Evolutionary conservation across 176 grass and related monocot genomes (phyloP), one percentile per base, ranked within the genome.

Genomic region (Alopecurus myosuroides): DNA sequence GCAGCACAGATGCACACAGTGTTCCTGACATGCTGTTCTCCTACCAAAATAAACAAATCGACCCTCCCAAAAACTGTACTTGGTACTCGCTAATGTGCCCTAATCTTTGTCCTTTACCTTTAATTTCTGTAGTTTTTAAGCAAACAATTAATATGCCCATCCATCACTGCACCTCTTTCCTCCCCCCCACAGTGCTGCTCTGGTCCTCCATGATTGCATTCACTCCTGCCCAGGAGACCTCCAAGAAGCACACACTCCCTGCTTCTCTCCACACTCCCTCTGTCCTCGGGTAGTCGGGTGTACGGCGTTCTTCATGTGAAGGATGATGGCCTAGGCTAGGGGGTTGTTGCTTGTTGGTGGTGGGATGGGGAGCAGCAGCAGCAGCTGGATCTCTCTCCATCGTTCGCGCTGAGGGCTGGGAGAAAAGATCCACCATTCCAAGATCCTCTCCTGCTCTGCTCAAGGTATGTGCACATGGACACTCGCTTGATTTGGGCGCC

Each of bases 91-190:
- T 81, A 23, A 75, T 36, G 58, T 3, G 69, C 81, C 85, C 68
- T 87, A 87, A 84, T 84, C 60, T 84, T 87, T 84, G 89, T 91
- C 69, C 85, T 91, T 83, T 80, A 76, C 84, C 84, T 91, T 87
- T 77, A 33, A 75, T 71, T 6, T n/a, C 3, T 9, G 42, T 58
- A 48, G 42, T 82, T 34, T 57, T 51, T 29, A 86, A 86, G 40
- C 36, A 91, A 84, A 70, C 60, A 84, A 84, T 91, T 84, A 91
- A 87, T 79, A 87, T 36, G 37, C 84, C 81, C 85, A 90, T 83
- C 79, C 84, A 90, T 84, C 68, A 87, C 78, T 37, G 20, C 35
- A 25, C 35, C 78, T 25, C 41, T 31, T 46, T 31, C 76, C 53
- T 76, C 74, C 71, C 77, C 60, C 4, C 84, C 25, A 51, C 78